These are phyloP conservation scores for Helenozyma rhizophorensis DNA, from an alignment of 805 yeast genomes.

Conservation along the genomic window DNA sequence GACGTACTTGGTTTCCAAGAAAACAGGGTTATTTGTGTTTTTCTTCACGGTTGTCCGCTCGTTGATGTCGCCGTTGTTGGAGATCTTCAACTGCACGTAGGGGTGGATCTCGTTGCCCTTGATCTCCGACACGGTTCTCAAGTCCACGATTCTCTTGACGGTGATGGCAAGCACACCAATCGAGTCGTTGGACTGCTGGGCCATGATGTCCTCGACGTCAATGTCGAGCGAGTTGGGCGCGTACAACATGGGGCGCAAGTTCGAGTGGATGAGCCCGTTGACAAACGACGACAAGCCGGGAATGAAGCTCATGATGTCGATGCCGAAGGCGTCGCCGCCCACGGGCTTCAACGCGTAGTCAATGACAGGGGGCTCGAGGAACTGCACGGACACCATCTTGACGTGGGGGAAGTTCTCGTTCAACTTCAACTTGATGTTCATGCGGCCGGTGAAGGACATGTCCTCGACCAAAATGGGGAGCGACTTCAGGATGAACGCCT, in stretches of 20 bases:
- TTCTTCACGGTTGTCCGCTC: conserved; percentile 59
- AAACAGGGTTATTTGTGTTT: conserved; percentile 52
- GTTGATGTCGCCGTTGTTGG: conserved; percentile 37
- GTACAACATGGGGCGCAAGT: conserved; percentile 70
- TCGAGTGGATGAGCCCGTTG: conserved; percentile 63
- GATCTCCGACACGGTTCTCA: conserved; percentile 40
- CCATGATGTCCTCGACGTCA: conserved; percentile 68
- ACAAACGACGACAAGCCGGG: conserved; percentile 78
- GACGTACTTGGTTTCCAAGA: conserved; percentile 62
- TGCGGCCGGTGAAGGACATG: conserved; percentile 69
- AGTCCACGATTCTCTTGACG: conserved; percentile 47
- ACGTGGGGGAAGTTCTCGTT: conserved; percentile 74
- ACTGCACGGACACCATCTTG: conserved; percentile 62
- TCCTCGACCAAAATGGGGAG: conserved; percentile 78
- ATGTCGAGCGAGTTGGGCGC: conserved; percentile 79
- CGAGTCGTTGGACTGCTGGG: conserved; percentile 60
- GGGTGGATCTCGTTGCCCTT: conserved; percentile 48
- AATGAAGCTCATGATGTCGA: conserved; percentile 77
- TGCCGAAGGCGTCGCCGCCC: conserved; percentile 84
- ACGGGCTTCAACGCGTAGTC: conserved; percentile 81
- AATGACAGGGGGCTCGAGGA: conserved; percentile 73
- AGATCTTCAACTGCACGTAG: conserved; percentile 42
- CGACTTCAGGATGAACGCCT: conserved; percentile 70
- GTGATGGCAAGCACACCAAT: conserved; percentile 67
- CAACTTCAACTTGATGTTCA: conserved; percentile 59